Evolutionary conservation across 2,329 filamentous ascomycete genomes (phyloP).

Genomic region (Fonsecaea erecta): DNA sequence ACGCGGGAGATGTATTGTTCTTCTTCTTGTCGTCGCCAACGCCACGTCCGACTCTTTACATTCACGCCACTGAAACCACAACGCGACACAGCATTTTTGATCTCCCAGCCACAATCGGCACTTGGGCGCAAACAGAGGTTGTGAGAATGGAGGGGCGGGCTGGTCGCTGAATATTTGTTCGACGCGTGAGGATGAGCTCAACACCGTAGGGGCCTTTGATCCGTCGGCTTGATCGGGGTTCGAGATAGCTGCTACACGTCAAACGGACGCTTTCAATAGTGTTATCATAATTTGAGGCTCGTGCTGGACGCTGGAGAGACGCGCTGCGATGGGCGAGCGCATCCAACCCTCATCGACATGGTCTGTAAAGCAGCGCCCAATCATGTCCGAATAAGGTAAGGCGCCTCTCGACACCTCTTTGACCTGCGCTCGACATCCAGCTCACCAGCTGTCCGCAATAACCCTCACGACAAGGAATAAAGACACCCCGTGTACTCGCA

Average conservation of each 20-base stretch:
- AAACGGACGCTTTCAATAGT: slow-evolving; percentile 12
- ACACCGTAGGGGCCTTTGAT: slow-evolving; percentile 9
- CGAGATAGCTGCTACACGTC: slow-evolving; percentile 25
- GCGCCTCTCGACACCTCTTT: neutral
- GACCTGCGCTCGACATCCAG: neutral
- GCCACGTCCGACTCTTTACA: neutral
- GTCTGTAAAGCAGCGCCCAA: slow-evolving; percentile 6
- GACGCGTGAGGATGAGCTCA: slow-evolving; percentile 28
- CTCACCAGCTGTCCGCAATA: neutral
- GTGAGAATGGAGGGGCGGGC: slow-evolving; percentile 11
- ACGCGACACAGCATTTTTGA: slow-evolving; percentile 2
- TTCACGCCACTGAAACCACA: neutral
- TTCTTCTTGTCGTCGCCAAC: neutral
- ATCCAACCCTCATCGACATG: neutral
- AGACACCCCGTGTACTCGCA: neutral
- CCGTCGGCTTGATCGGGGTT: neutral
- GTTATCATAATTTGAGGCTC: slow-evolving; percentile 7
- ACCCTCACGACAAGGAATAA: neutral
- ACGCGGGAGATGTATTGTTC: neutral
- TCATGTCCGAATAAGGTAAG: neutral
- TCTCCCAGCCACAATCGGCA: neutral
- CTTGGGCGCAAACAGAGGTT: slow-evolving; percentile 7
- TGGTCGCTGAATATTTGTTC: slow-evolving; percentile 14
- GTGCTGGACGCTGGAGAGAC: slow-evolving; percentile 6
- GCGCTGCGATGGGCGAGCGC: neutral